phyloP scores from a whole-genome alignment of 2,329 filamentous ascomycete genomes.

The Periglandula ipomoeae region DNA sequence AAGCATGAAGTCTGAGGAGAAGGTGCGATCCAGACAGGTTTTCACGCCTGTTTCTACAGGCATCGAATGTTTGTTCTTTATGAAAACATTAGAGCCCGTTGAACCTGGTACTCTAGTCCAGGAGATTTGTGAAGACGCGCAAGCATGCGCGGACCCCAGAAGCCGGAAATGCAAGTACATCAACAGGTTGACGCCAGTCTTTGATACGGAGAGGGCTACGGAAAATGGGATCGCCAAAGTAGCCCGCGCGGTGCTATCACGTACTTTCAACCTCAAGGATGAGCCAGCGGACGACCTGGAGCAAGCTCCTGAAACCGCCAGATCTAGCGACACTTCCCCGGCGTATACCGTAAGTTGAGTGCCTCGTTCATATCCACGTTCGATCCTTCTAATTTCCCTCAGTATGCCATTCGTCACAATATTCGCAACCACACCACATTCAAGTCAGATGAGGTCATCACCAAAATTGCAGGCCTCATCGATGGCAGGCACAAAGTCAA shows the following conservation, averaged over 20 bases:
- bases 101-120: slow-evolving; percentile 46
- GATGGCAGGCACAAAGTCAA: slow-evolving; percentile 65
- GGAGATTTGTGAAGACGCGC: slow-evolving; percentile 47
- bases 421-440: slow-evolving; percentile 64
- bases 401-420: slow-evolving; percentile 81
- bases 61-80: slow-evolving; percentile 55
- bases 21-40: slow-evolving; percentile 32
- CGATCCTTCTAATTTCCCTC: neutral
- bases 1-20: slow-evolving; percentile 39
- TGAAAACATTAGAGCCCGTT: slow-evolving; percentile 46
- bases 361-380: neutral
- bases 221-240: slow-evolving; percentile 59
- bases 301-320: neutral
- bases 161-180: slow-evolving; percentile 46
- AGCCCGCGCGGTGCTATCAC: slow-evolving; percentile 50
- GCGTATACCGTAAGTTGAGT: slow-evolving; percentile 34
- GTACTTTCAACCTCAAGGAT: slow-evolving; percentile 47
- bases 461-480: slow-evolving; percentile 57
- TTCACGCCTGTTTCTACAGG: slow-evolving; percentile 46
- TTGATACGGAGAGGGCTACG: slow-evolving; percentile 52
- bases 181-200: slow-evolving; percentile 47
- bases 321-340: slow-evolving; percentile 10
- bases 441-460: slow-evolving; percentile 60
- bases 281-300: slow-evolving; percentile 12
- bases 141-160: slow-evolving; percentile 28